Evolutionary conservation across 805 yeast genomes (phyloP), one percentile per base, ranked within the genome.

Genomic region (Candida nitratophila): DNA sequence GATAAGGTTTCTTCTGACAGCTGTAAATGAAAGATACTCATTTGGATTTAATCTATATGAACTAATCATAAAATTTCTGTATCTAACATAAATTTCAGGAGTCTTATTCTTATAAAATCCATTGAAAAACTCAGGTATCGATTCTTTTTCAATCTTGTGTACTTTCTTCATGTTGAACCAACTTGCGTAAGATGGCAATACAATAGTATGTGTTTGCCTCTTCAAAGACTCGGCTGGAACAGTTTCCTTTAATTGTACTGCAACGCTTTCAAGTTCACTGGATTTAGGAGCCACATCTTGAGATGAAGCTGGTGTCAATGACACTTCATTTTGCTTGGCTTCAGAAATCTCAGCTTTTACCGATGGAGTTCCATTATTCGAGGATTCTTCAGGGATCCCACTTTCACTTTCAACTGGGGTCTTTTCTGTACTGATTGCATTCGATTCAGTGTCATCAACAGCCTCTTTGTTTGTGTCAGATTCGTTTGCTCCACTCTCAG

Each of bases 11-110:
- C 97, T 80, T 60, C 98, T 80, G 44, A 89, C 84, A 0, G 96
- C 95, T 0, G 97, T 90, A 46, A 87, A 80, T 0, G 96, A 86
- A 35, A 90, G 68, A 56, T 86, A 89, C 61, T 90, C 96, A 54
- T 83, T 83, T 20, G 96, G 96, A 51, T 90, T 87, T 51, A 90
- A 66, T 50, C 97, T 70, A 60, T 88, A 90, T 12, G 95, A 79
- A 63, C 89, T 87, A 36, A 90, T 70, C 85, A 90, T 83, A 61
- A 90, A 90, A 58, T 89, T 87, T 57, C 97, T 77, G 57, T 88
- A 86, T 60, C 81, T 83, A 47, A 76, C 76, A 60, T 89, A 90
- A 32, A 86, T 79, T 52, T 79, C 77, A 11, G 95, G 91, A 1
- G 95, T 85, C 59, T 90, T 90, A 48, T 85, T 86, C 19, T 77